Base-by-base conservation (phyloP, 352 stramenopile genomes). In the Lagenidium giganteum region DNA sequence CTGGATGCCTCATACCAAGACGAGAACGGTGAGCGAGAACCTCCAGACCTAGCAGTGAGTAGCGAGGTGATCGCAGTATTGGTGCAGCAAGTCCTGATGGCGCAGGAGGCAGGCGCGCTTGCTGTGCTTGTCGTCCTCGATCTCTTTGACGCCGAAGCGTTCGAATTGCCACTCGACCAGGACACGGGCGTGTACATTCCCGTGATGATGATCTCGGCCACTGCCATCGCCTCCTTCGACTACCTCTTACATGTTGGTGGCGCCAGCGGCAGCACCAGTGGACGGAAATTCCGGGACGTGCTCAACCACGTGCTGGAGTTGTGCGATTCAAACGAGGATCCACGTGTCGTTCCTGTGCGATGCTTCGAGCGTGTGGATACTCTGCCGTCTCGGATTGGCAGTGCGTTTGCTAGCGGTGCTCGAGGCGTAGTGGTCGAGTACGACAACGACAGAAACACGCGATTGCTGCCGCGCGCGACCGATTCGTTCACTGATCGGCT, bases 111-210 rank as follows among this genome's bases (percentile, higher is more conserved):
- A 1, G 73, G 77, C 2, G 77, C 62, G 7, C 32, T 89, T 0
- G 62, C 55, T 25, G 71, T 84, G 30, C 60, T 89, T 8, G 42
- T 87, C 4, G 67, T 84, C 12, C 54, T 89, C 5, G 71, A 87
- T 34, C 39, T 89, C 3, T 63, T 78, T n/a, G 60, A 73, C 20
- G 62, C 67, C 1, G 67, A 79, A 13, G 50, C 77, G 14, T 89
- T 89, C 14, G 57, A 69, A 24, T 51, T 89, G 22, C 43, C 71
- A 8, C 64, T 87, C 16, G 28, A 47, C 1, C 30, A 61, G 1
- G 74, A 83, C 23, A 63, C 70, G 0, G 77, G 77, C 1, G 55
- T 89, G 6, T 89, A 84, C 47, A 68, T 89, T 27, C 77, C 77
- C 1, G 71, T 89, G n/a, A 46, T 89, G 18, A 85, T 86, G 71